phyloP scores from a whole-genome alignment of 495 filamentous ascomycete species.

The Podospora sp. region DNA sequence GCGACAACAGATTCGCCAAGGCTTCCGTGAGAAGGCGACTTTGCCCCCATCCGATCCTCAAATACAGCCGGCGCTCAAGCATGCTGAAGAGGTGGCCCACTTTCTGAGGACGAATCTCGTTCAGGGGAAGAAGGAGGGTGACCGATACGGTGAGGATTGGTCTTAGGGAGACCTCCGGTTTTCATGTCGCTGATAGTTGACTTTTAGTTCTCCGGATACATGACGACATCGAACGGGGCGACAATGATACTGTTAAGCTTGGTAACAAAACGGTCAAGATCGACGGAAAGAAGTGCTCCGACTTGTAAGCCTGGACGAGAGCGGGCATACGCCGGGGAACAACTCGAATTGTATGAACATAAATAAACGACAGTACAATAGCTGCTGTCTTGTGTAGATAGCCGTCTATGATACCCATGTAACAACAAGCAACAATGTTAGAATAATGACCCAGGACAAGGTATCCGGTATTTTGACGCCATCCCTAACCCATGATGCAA shows the following conservation, averaged over 20 bases:
- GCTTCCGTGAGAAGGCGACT: slow-evolving; percentile 67
- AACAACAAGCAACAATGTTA: slow-evolving; percentile 23
- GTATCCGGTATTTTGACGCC: slow-evolving; percentile 20
- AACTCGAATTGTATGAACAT: slow-evolving; percentile 8
- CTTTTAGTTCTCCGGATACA: slow-evolving; percentile 79
- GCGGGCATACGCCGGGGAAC: background rate
- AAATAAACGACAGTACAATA: slow-evolving; percentile 25
- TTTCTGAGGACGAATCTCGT: slow-evolving; percentile 85
- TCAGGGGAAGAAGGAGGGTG: slow-evolving; percentile 69
- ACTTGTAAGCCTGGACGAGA: slow-evolving; percentile 34
- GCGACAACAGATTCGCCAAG: slow-evolving; percentile 65
- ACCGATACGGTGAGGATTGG: slow-evolving; percentile 58
- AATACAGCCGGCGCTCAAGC: slow-evolving; percentile 57
- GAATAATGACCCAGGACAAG: background rate
- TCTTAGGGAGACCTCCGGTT: background rate
- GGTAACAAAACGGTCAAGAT: slow-evolving; percentile 46
- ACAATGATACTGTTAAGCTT: slow-evolving; percentile 84
- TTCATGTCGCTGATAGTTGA: slow-evolving; percentile 12
- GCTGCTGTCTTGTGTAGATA: slow-evolving; percentile 27
- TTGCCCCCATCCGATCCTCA: slow-evolving; percentile 57
- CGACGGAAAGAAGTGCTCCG: slow-evolving; percentile 50
- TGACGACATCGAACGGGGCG: slow-evolving; percentile 84
- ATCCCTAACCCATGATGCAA: slow-evolving; percentile 38
- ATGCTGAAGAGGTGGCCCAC: slow-evolving; percentile 81
- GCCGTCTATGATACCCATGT: slow-evolving; percentile 38